Conservation (phyloP, 257 asterid genomes). For the Nicotiana undulata region DNA sequence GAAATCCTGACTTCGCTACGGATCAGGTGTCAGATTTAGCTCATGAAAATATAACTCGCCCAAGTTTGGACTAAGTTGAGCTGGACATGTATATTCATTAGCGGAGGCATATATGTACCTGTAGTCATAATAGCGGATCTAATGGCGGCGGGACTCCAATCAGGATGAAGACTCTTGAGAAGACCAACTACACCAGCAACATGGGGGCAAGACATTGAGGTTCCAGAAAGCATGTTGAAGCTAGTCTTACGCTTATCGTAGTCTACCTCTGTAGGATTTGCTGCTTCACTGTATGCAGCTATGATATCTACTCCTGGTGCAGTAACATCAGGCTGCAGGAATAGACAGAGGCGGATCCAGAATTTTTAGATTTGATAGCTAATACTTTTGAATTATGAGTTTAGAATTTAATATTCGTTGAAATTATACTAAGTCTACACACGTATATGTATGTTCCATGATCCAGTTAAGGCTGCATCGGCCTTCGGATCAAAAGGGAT, state of each 20-base stretch:
- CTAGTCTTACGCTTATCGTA: constrained; percentile 27
- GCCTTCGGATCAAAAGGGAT: background rate
- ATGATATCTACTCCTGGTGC: constrained; percentile 62
- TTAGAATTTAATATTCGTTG: background rate
- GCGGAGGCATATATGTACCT: constrained; percentile 8
- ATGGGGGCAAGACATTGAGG: constrained; percentile 77
- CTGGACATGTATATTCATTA: background rate
- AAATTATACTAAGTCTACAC: background rate
- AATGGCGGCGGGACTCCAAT: constrained; percentile 66
- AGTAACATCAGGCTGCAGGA: constrained; percentile 55
- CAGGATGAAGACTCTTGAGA: constrained; percentile 40
- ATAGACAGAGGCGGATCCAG: background rate
- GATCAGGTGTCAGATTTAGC: background rate
- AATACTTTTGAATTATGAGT: background rate
- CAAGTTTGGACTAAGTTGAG: background rate
- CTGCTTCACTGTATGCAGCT: constrained; percentile 36
- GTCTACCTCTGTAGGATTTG: constrained; percentile 9
- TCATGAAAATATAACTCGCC: background rate
- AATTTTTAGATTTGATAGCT: background rate
- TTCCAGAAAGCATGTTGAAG: constrained; percentile 27
- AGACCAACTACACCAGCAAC: constrained; percentile 55
- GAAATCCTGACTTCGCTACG: too few species aligned
- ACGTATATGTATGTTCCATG: background rate
- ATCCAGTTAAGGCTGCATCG: background rate
- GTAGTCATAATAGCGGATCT: constrained; percentile 58